Conservation (phyloP, 2,329 filamentous ascomycete species). For the Juglanconis sp. region DNA sequence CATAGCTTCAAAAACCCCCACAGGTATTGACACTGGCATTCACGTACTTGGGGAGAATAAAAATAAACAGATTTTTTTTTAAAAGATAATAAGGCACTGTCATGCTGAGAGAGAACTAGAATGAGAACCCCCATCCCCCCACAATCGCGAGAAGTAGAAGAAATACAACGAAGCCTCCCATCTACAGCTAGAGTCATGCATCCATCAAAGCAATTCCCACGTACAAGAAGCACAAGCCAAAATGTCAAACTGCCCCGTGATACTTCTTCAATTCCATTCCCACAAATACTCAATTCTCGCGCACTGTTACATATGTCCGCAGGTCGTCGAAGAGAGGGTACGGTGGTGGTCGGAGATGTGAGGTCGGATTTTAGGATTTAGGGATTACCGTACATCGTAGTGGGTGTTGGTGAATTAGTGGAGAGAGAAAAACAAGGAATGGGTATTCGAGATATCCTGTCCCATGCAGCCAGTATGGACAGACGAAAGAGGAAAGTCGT, state of each 20-base stretch:
- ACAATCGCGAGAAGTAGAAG: neutral
- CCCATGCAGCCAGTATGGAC: constrained; percentile 8
- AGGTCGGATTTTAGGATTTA: neutral
- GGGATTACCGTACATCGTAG: constrained; percentile 5
- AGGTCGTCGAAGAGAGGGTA: neutral
- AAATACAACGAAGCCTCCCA: neutral
- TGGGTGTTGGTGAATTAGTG: neutral
- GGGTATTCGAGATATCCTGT: constrained; percentile 20
- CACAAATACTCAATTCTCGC: neutral
- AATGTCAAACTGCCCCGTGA: neutral
- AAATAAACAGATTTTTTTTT: too few relatives aligned
- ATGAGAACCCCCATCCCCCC: neutral
- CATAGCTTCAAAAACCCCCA: neutral
- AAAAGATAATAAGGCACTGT: neutral
- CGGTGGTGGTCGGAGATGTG: neutral
- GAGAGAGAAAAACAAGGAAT: constrained; percentile 5
- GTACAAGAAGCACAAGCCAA: neutral
- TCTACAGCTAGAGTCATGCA: neutral
- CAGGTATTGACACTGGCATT: neutral
- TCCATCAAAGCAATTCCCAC: neutral
- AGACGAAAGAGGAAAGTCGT: constrained; percentile 13
- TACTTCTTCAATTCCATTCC: neutral
- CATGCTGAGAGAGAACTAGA: neutral
- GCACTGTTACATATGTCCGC: neutral
- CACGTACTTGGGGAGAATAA: neutral